These are phyloP conservation scores for Salicornia ramosissima DNA, from an alignment of 148 eudicot genomes.

Conservation along the genomic window DNA sequence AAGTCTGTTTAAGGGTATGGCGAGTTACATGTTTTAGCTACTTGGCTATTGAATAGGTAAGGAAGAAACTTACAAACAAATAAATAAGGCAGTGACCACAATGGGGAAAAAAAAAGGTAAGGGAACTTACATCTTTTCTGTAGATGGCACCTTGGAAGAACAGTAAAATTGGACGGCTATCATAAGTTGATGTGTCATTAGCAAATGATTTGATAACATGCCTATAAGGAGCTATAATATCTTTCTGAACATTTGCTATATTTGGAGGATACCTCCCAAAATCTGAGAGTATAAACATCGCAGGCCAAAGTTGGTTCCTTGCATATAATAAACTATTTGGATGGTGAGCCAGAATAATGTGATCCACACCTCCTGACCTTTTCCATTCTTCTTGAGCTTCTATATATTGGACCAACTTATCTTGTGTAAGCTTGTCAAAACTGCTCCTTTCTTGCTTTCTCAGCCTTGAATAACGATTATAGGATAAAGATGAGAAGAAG, in stretches of 20 bases:
- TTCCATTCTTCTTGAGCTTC: conserved; percentile 81
- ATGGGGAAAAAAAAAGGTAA: background rate
- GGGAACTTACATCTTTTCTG: conserved; percentile 79
- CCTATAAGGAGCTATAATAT: conserved; percentile 88
- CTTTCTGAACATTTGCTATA: conserved; percentile 92
- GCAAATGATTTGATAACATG: conserved; percentile 62
- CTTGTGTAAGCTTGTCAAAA: conserved; percentile 50
- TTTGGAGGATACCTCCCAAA: conserved; percentile 93
- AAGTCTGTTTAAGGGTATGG: background rate
- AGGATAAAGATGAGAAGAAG: conserved; percentile 81
- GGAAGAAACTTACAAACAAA: no score
- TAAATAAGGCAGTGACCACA: no score
- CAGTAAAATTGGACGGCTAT: conserved; percentile 72
- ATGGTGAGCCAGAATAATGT: conserved; percentile 86
- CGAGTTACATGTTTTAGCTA: background rate
- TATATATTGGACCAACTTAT: conserved; percentile 65
- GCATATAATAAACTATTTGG: conserved; percentile 88
- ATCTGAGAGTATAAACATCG: conserved; percentile 77
- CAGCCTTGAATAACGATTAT: conserved; percentile 56
- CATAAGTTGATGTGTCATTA: conserved; percentile 68
- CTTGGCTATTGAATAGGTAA: background rate
- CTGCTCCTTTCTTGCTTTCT: conserved; percentile 45
- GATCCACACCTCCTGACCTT: conserved; percentile 77
- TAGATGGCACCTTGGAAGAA: conserved; percentile 94
- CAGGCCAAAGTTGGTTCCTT: conserved; percentile 85